Conservation (phyloP, 495 filamentous ascomycete species). For the Hyaloscypha finlandica region DNA sequence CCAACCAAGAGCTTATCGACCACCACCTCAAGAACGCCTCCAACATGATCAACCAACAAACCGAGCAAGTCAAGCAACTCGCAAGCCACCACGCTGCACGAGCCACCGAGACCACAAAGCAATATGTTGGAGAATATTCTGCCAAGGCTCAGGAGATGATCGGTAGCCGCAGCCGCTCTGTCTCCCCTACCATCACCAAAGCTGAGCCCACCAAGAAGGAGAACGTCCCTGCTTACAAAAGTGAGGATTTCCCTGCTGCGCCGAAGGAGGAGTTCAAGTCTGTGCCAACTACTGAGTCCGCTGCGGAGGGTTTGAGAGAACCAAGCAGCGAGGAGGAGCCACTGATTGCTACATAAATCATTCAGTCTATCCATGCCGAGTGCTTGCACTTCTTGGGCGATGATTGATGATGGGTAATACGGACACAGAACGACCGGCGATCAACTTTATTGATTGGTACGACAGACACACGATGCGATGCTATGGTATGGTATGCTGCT, state of each 20-base stretch:
- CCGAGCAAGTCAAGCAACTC: constrained; percentile 74
- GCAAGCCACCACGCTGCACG: constrained; percentile 80
- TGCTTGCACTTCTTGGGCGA: not conserved
- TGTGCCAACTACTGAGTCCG: constrained; percentile 6
- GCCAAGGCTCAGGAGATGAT: constrained; percentile 81
- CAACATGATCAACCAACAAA: constrained; percentile 77
- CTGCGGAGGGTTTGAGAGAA: too few relatives aligned
- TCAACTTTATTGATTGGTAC: not conserved
- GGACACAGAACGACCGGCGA: constrained; percentile 1
- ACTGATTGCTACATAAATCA: constrained; percentile 27
- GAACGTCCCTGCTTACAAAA: constrained; percentile 38
- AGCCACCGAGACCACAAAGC: constrained; percentile 73
- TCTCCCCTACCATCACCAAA: constrained; percentile 34
- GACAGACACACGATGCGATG: constrained; percentile 6
- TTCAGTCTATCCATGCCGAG: not conserved
- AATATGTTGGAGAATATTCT: constrained; percentile 81
- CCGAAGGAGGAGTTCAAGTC: constrained; percentile 46
- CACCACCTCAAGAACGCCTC: constrained; percentile 70
- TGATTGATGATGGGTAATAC: not conserved
- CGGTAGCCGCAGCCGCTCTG: constrained; percentile 50
- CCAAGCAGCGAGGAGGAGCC: constrained; percentile 23
- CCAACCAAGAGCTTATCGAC: constrained; percentile 94
- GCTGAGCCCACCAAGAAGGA: constrained; percentile 38
- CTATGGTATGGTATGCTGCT: not conserved
- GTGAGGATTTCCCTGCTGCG: constrained; percentile 61